A percentile compares a stretch with the other conserved stretches of the same genome.
Evolutionary conservation across 1,139 yeast genomes (phyloP).

Genomic region (Taphrina flavorubra): DNA sequence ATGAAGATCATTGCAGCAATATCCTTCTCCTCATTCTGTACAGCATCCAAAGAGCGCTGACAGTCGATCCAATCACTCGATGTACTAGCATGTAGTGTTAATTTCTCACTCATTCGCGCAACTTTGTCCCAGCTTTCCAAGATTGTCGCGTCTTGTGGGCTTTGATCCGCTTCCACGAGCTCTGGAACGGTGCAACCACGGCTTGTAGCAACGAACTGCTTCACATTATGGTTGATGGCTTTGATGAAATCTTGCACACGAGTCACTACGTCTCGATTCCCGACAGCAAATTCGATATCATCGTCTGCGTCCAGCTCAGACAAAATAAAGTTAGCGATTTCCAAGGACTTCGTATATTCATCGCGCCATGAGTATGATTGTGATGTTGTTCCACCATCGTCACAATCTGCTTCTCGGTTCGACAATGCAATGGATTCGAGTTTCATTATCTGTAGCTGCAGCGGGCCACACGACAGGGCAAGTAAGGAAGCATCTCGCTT

Average conservation of each 20-base stretch:
- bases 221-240: background rate
- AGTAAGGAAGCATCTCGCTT: background rate
- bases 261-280: background rate
- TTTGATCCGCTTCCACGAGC: background rate
- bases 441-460: background rate
- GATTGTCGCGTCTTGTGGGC: background rate
- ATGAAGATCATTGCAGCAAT: slow-evolving; percentile 23
- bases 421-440: background rate
- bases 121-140: background rate
- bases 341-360: background rate
- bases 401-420: background rate
- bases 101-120: background rate
- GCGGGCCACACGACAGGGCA: background rate
- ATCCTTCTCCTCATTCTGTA: slow-evolving; percentile 22
- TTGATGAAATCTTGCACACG: background rate
- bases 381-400: background rate
- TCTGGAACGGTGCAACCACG: background rate
- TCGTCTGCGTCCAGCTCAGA: slow-evolving; percentile 9
- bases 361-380: background rate
- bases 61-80: slow-evolving; percentile 35
- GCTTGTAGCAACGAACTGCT: background rate
- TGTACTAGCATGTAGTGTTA: slow-evolving; percentile 9
- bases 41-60: slow-evolving; percentile 24
- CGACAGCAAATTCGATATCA: slow-evolving; percentile 14
- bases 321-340: background rate